Base-by-base conservation (phyloP, 2,329 filamentous ascomycete species). In the Sphaerulina musiva region DNA sequence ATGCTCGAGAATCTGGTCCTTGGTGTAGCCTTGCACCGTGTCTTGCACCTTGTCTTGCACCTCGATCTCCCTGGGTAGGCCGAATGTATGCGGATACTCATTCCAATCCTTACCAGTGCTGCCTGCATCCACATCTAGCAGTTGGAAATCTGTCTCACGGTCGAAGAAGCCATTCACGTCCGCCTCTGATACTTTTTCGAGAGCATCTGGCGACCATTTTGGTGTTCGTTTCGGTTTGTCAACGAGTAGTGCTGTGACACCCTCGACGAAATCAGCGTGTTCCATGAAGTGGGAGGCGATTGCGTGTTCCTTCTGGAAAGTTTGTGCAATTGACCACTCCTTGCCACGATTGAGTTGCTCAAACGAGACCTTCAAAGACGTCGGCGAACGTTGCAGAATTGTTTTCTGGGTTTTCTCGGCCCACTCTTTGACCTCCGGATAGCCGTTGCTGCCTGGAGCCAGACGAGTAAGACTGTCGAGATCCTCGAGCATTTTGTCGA, bases 271-370 rank as follows among this genome's bases (percentile, higher is more conserved):
- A 72, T 98, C 93, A 4, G 82, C 86, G 69, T 93, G 86, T 53
- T 79, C 78, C 92, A 98, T 97, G 76, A 98, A 97, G 59, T 83
- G 81, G 55, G 80, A 76, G 1, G 92, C 90, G 56, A 98, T 89
- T 67, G 86, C 80, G 72, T 93, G 81, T 75, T 98, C 93, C 59
- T 83, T 83, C 68, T 84, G 78, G 78, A 97, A 98, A 0, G 92
- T 84, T 72, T 95, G 81, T 12, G 80, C 76, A 64, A 98, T 95
- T 59, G 79, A 78, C 93, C 93, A 97, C 34, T 76, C 68, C 62
- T 75, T 74, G 56, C 88, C 89, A 46, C 87, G 72, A 61, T 84
- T 85, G 82, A 97, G 86, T 75, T 95, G 89, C 62, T 82, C 80
- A 53, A 95, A 80, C 1, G 91, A 79, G 47, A 98, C 93, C 67